These are phyloP conservation scores for Rhizopogon vesiculosus DNA, from an alignment of 768 basidiomycete genomes.

Conservation along the genomic window DNA sequence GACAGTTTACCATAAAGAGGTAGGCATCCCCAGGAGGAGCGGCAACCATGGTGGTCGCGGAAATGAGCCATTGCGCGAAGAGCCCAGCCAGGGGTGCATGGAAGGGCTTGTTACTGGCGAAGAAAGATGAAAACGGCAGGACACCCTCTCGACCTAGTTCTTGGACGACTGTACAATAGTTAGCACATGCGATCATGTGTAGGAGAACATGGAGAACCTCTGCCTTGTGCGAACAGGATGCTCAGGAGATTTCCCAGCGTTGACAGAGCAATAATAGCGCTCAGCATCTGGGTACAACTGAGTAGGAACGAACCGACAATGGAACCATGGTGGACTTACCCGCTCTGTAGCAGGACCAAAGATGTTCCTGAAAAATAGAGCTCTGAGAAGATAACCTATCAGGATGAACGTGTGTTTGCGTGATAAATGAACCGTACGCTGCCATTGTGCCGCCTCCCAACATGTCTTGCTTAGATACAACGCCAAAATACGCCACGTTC, in stretches of 20 bases:
- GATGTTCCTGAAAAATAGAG: slow-evolving; percentile 70
- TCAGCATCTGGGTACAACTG: slow-evolving; percentile 40
- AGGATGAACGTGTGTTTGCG: background rate
- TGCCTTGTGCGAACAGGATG: slow-evolving; percentile 59
- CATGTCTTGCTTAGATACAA: slow-evolving; percentile 67
- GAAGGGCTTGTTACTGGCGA: slow-evolving; percentile 70
- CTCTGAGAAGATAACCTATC: slow-evolving; percentile 29
- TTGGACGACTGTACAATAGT: slow-evolving; percentile 49
- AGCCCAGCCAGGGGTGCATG: slow-evolving; percentile 61
- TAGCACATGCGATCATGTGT: background rate
- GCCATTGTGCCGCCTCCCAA: slow-evolving; percentile 58
- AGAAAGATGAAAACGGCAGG: slow-evolving; percentile 60
- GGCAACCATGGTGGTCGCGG: slow-evolving; percentile 46
- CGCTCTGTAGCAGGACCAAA: slow-evolving; percentile 59
- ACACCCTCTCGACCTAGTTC: slow-evolving; percentile 71
- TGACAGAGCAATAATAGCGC: slow-evolving; percentile 58
- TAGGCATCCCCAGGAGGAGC: slow-evolving; percentile 75
- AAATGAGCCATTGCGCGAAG: slow-evolving; percentile 56
- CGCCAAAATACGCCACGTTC: slow-evolving; percentile 72
- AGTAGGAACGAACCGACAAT: background rate
- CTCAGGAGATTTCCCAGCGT: slow-evolving; percentile 61
- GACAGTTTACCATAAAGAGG: slow-evolving; percentile 62
- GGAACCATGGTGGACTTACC: slow-evolving; percentile 27
- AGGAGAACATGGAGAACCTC: slow-evolving; percentile 37
- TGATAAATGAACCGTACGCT: slow-evolving; percentile 43